Evolutionary conservation across 768 basidiomycete species (phyloP), one percentile per base, ranked within the genome.

Genomic region (Tylopilus rubrobrunneus): DNA sequence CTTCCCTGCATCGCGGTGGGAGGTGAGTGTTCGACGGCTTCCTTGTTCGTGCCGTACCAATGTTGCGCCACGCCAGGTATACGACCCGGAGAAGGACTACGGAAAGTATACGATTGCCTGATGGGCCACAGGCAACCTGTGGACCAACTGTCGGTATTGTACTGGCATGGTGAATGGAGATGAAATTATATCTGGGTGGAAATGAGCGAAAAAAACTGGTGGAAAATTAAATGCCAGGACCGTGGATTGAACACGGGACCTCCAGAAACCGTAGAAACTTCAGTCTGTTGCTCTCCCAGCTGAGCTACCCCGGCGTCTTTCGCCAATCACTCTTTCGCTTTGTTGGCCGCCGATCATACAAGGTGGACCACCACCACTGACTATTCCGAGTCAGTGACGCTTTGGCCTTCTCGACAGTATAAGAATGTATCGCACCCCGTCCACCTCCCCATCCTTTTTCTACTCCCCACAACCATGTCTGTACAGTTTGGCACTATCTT

Each of bases 1-100:
- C 36, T 98, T 98, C 67, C 96, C 96, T 15, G 93, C 93, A 1
- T 94, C 91, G 5, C 76, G 95, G 62, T 98, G 95, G 95, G 95
- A 98, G 86, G 89, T 86, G 59, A 60, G 86, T 23, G 31, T 12
- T 2, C 4, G 17, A 19, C 27, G 5, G 17, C n/a, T 49, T 19
- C 2, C 42, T 12, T n/a, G 37, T 31, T 41, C 42, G 23, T 39
- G 15, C 10, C 34, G 10, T 25, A 23, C 46, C 63, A 29, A 60
- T 45, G 19, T 10, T 45, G 37, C 11, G 29, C 31, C 10, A 33
- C 31, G 3, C 39, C 48, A 91, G 89, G 83, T 97, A 7, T 98
- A 93, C 58, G 93, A 97, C 64, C 93, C 95, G 0, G 89, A 94
- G 74, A 96, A 90, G 77, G 84, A 83, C 55, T 97, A 97, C 56